phyloP scores from a whole-genome alignment of 2,329 filamentous ascomycete species.

The Teratosphaeria viscida region DNA sequence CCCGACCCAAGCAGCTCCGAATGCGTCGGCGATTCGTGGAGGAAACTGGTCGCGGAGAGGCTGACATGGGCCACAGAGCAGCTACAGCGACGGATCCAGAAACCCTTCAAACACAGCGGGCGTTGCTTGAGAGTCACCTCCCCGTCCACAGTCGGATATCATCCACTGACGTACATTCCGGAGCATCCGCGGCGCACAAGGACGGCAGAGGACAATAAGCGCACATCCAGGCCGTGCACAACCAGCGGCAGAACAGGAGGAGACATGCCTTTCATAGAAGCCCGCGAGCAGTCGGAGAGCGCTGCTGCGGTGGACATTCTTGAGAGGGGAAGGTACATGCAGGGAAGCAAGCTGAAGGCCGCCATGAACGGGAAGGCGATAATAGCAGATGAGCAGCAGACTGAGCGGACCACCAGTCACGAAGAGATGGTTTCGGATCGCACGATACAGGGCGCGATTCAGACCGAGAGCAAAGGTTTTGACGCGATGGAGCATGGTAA shows the following conservation, averaged over 20 bases:
- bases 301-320: not conserved
- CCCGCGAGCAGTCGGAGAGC: not conserved
- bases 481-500: conserved; percentile 4
- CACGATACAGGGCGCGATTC: not conserved
- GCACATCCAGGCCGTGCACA: not conserved
- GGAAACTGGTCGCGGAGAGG: not conserved
- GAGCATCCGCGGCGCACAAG: not conserved
- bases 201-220: not conserved
- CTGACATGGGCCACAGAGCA: not conserved
- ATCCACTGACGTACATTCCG: not conserved
- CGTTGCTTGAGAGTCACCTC: not conserved
- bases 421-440: not conserved
- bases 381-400: not conserved
- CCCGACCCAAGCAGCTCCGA: not conserved
- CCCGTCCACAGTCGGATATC: not conserved
- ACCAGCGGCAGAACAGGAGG: not conserved
- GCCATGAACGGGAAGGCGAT: not conserved
- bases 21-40: not conserved
- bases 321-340: not conserved
- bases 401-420: not conserved
- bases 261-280: not conserved
- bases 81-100: not conserved
- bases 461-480: not conserved
- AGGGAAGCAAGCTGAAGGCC: not conserved
- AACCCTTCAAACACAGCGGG: not conserved